Evolutionary conservation across 139 green algal genomes (phyloP).

Genomic region (Chlamydomonas asymmetrica): DNA sequence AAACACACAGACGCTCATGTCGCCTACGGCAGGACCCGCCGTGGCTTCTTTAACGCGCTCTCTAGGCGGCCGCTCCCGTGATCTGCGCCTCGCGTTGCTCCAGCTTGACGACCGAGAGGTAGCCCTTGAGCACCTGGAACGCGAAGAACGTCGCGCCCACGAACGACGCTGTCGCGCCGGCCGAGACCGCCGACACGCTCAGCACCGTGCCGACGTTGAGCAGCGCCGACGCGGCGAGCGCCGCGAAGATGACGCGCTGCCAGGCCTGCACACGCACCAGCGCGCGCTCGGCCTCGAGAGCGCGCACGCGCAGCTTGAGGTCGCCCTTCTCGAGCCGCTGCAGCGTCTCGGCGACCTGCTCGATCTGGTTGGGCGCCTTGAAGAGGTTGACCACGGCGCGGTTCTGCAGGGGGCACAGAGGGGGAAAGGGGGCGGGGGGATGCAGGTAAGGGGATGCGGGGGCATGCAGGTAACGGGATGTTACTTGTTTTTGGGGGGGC

Average conservation of each 20-base stretch:
- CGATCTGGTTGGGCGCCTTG: constrained; percentile 87
- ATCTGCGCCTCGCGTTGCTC: constrained; percentile 84
- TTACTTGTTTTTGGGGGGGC: too few species aligned
- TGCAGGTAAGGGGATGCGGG: not conserved
- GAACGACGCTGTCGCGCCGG: constrained; percentile 66
- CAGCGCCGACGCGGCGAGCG: constrained; percentile 78
- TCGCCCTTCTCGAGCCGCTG: constrained; percentile 86
- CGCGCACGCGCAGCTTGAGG: constrained; percentile 94
- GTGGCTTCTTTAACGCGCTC: too few species aligned
- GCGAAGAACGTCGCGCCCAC: constrained; percentile 46
- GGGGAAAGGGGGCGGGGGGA: not conserved
- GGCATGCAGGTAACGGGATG: not conserved
- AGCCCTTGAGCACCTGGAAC: constrained; percentile 35
- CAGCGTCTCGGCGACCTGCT: constrained; percentile 77
- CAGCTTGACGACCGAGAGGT: constrained; percentile 46
- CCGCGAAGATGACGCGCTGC: constrained; percentile 68
- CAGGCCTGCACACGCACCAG: constrained; percentile 79
- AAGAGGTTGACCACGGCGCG: constrained; percentile 93
- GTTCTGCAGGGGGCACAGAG: constrained; percentile 59
- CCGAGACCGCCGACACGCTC: constrained; percentile 56
- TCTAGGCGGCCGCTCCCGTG: constrained; percentile 35
- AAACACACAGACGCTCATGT: too few species aligned
- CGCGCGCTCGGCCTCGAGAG: constrained; percentile 93
- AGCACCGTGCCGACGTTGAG: constrained; percentile 94
- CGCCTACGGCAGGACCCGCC: too few species aligned